These are phyloP conservation scores for Penicillium polonicum DNA, from an alignment of 2,329 filamentous ascomycete species.

Conservation along the genomic window DNA sequence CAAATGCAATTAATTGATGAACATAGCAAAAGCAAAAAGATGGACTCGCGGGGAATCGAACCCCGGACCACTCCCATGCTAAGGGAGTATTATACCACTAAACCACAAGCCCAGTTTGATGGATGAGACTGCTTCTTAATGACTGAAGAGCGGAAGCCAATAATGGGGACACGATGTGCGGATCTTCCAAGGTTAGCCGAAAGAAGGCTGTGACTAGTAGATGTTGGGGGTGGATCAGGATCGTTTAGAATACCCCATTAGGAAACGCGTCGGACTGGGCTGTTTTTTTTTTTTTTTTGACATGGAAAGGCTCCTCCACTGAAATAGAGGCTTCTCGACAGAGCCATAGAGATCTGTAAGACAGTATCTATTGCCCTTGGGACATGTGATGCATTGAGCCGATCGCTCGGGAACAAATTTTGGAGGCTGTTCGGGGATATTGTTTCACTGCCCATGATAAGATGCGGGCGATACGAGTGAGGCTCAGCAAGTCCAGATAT, in stretches of 20 bases:
- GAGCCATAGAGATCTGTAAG: too few species aligned
- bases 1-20: background rate
- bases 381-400: background rate
- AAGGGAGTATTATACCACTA: conserved; percentile 52
- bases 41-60: conserved; percentile 53
- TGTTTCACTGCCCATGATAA: background rate
- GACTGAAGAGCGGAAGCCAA: background rate
- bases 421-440: background rate
- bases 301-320: too few species aligned
- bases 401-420: background rate
- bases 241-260: background rate
- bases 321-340: too few species aligned
- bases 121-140: fast-evolving
- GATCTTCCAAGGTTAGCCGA: too few species aligned
- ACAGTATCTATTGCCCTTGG: background rate
- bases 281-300: too few species aligned
- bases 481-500: background rate
- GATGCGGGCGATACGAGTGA: conserved; percentile 1
- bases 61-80: conserved; percentile 51
- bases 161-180: background rate
- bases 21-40: conserved; percentile 13
- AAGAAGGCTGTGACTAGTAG: background rate
- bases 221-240: background rate
- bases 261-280: background rate
- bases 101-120: conserved; percentile 40